Conservation (phyloP, 441 rosid genomes). For the Lagerstroemia fauriei region DNA sequence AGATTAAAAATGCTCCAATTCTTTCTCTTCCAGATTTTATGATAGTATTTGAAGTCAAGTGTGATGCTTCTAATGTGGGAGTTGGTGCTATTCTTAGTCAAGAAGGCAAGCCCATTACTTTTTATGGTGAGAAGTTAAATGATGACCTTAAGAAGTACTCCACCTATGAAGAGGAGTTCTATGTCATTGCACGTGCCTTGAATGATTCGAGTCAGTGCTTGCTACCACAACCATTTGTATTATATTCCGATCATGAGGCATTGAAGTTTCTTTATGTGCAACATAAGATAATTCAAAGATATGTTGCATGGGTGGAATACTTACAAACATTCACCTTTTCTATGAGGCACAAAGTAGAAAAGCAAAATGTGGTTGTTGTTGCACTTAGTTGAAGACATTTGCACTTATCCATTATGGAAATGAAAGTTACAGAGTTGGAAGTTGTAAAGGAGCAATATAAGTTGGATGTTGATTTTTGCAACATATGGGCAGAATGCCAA, state of each 20-base stretch:
- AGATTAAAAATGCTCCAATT: too few relatives aligned
- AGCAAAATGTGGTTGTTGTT: neutral
- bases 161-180: constrained; percentile 7
- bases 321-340: neutral
- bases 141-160: neutral
- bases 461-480: neutral
- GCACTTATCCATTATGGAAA: neutral
- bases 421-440: neutral
- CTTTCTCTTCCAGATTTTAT: too few relatives aligned
- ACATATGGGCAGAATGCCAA: neutral
- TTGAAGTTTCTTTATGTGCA: neutral
- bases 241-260: constrained; percentile 1
- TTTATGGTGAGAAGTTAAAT: constrained; percentile 3
- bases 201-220: neutral
- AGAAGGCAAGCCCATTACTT: neutral
- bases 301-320: neutral
- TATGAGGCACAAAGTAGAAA: too few relatives aligned
- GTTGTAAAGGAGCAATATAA: neutral
- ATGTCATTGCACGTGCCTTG: neutral
- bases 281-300: constrained; percentile 4
- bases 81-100: neutral
- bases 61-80: constrained; percentile 16
- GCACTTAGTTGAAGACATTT: neutral
- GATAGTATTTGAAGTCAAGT: neutral
- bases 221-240: neutral